A percentile compares a stretch with the other conserved stretches of the same genome.
Conservation (phyloP, 108 stramenopile genomes). For the Epipyxis sp. region DNA sequence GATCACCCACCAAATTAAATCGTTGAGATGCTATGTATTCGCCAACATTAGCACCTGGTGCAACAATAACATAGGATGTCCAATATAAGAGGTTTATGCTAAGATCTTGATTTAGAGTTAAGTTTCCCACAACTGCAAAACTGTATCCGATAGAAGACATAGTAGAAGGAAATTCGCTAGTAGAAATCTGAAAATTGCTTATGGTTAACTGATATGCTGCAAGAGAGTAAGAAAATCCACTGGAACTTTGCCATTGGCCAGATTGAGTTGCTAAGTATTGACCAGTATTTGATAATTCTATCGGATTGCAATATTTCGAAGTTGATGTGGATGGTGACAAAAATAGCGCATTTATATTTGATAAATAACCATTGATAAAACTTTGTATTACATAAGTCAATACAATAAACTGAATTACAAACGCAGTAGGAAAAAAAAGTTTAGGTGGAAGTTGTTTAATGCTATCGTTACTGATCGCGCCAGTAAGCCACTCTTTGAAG, state of each 20-base stretch:
- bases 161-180: neutral
- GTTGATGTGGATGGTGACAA: neutral
- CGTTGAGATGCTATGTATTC: conserved; percentile 1
- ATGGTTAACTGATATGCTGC: neutral
- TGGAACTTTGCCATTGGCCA: neutral
- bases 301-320: neutral
- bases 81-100: neutral
- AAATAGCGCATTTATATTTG: neutral
- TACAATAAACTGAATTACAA: neutral
- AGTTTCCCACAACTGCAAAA: neutral
- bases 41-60: neutral
- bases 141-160: neutral
- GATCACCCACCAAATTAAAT: neutral
- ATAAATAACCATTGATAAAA: neutral
- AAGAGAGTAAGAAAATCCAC: neutral
- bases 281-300: neutral
- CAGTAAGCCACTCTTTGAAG: too few relatives aligned
- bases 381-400: neutral
- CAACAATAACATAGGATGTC: neutral
- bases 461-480: too few relatives aligned
- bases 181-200: neutral
- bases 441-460: neutral
- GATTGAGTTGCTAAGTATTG: neutral
- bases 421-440: neutral
- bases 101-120: neutral